These are phyloP conservation scores for Lablab purpureus DNA, from an alignment of 306 rosid genomes.

Conservation along the genomic window DNA sequence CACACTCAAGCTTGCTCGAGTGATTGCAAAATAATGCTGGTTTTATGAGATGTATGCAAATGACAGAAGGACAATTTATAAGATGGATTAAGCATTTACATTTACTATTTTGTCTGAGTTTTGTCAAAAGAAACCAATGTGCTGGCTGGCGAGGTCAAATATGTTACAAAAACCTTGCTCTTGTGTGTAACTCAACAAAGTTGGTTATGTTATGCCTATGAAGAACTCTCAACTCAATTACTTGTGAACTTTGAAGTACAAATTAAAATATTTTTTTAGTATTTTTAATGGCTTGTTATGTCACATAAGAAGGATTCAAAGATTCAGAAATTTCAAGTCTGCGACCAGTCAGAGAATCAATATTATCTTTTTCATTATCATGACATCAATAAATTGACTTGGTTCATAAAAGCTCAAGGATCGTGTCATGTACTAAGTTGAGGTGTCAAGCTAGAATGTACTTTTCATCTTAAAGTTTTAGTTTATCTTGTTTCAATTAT, in stretches of 20 bases:
- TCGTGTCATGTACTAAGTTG: background rate
- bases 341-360: background rate
- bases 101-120: too few species aligned
- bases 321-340: background rate
- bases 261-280: background rate
- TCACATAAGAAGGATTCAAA: constrained; percentile 12
- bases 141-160: too few species aligned
- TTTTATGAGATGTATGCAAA: too few species aligned
- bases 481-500: background rate
- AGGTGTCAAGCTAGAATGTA: background rate
- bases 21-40: background rate
- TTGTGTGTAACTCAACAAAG: background rate
- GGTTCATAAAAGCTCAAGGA: background rate
- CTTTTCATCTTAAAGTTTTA: too few species aligned
- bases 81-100: too few species aligned
- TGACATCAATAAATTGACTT: background rate
- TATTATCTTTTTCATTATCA: constrained; percentile 9
- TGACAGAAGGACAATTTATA: too few species aligned
- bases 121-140: too few species aligned
- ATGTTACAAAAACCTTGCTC: too few species aligned
- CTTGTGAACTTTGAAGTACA: constrained; percentile 16
- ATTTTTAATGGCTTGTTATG: background rate
- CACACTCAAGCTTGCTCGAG: background rate
- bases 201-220: constrained; percentile 28
- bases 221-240: constrained; percentile 30